Base-by-base conservation (phyloP, 1,284 basidiomycete species). In the Irpex lacteus region DNA sequence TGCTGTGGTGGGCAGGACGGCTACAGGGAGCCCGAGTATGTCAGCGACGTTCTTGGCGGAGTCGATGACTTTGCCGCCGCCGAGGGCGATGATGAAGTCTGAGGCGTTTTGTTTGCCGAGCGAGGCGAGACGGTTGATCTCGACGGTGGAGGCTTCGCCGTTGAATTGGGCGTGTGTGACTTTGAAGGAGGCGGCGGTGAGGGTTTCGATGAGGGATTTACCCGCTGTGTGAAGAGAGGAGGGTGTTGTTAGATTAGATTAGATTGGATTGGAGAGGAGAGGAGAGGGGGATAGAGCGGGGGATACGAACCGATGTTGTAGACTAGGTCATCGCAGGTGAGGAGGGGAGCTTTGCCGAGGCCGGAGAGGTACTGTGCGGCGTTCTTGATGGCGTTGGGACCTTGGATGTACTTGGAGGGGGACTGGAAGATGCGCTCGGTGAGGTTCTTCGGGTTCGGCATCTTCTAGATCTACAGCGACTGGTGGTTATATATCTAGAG, bases 391-490 rank as follows among this genome's bases (percentile, higher is more conserved):
- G 75, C 75, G 52, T 72, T 70, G 3, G 75, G 75, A 5, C 75
- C 75, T 64, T 76, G 75, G 54, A 76, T 75, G 70, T 76, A 76
- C 66, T 76, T 76, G 11, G 73, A 74, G n/a, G 75, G 75, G 9
- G 75, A 76, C 66, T 75, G 75, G 70, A 76, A 76, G 65, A 76
- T 68, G 32, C 70, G 67, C 57, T 75, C 74, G 1, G 74, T 74
- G 68, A 75, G 66, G 47, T 71, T 69, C 61, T 75, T 73, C 7
- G 69, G 71, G 70, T 75, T 75, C 0, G 72, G 72, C 74, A 76
- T 76, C 49, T 26, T 26, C 21, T 26, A 26, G 21, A n/a, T 26
- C 1, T 15, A 52, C 19, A 52, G 13, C 9, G 49, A 15, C 38
- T 52, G 49, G 9, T 52, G 19, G 40, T 44, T 2, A 4, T 9